Conservation (phyloP, 139 green algal genomes). For the Tetraselmis chui region DNA sequence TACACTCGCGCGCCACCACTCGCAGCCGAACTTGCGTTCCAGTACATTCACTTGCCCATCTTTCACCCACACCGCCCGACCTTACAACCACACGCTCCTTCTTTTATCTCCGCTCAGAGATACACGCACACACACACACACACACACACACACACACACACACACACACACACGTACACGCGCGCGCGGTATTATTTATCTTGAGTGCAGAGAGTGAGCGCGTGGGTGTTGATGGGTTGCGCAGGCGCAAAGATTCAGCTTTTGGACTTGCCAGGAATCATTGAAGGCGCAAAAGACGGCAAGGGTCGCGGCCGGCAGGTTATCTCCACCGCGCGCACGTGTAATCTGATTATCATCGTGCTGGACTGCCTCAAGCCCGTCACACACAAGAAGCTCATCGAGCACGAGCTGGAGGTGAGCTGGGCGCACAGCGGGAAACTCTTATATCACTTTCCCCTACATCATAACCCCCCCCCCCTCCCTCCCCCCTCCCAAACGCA, state of each 20-base stretch:
- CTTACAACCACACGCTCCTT: too few species aligned
- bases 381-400: slow-evolving; percentile 91
- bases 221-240: too few species aligned
- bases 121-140: too few species aligned
- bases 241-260: slow-evolving; percentile 83
- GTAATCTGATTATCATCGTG: slow-evolving; percentile 97
- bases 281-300: slow-evolving; percentile 96
- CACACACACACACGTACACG: too few species aligned
- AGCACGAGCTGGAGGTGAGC: slow-evolving; percentile 78
- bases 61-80: too few species aligned
- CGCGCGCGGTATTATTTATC: too few species aligned
- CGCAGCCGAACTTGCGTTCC: too few species aligned
- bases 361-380: slow-evolving; percentile 97
- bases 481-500: not conserved
- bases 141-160: too few species aligned
- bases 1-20: too few species aligned
- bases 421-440: slow-evolving; percentile 42
- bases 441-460: not conserved
- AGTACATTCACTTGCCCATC: too few species aligned
- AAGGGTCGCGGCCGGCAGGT: slow-evolving; percentile 86
- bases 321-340: slow-evolving; percentile 93
- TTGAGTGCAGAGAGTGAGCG: too few species aligned
- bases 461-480: not conserved
- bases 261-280: slow-evolving; percentile 96
- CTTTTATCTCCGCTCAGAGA: too few species aligned